These are phyloP conservation scores for Friedmanniomyces simplex DNA, from an alignment of 495 filamentous ascomycete species.

Conservation along the genomic window DNA sequence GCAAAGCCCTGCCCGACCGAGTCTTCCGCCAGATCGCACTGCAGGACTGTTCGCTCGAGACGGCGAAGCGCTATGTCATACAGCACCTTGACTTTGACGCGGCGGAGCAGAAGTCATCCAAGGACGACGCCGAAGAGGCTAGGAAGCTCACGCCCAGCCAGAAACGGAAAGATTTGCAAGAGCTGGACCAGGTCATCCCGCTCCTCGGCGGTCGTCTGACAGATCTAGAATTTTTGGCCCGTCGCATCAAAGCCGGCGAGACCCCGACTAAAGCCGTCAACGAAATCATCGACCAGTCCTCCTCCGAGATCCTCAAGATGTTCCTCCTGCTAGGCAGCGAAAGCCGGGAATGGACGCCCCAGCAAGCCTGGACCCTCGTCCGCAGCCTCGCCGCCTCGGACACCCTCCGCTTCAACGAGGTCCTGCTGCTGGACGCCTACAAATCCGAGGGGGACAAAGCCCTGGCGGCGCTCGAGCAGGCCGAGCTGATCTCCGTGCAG, in stretches of 20 bases:
- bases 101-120: conserved; percentile 22
- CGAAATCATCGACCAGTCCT: conserved; percentile 79
- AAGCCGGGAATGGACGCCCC: conserved; percentile 54
- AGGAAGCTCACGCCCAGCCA: conserved; percentile 30
- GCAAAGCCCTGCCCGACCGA: conserved; percentile 79
- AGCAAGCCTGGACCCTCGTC: conserved; percentile 87
- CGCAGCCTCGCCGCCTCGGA: conserved; percentile 55
- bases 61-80: conserved; percentile 83
- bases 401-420: conserved; percentile 65
- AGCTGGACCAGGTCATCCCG: conserved; percentile 73
- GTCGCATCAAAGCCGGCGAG: conserved; percentile 84
- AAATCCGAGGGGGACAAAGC: conserved; percentile 55
- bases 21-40: conserved; percentile 79
- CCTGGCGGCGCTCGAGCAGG: conserved; percentile 70
- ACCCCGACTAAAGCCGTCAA: conserved; percentile 70
- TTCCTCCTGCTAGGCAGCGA: conserved; percentile 55
- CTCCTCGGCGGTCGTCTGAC: conserved; percentile 81
- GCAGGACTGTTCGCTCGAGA: conserved; percentile 73
- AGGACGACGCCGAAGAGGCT: conserved; percentile 20
- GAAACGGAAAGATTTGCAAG: conserved; percentile 39
- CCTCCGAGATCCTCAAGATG: conserved; percentile 86
- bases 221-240: conserved; percentile 84
- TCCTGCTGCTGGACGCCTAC: conserved; percentile 67
- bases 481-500: conserved; percentile 77
- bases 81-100: conserved; percentile 55